Evolutionary conservation across 345 rosid genomes (phyloP).

Genomic region (Pistacia vera): DNA sequence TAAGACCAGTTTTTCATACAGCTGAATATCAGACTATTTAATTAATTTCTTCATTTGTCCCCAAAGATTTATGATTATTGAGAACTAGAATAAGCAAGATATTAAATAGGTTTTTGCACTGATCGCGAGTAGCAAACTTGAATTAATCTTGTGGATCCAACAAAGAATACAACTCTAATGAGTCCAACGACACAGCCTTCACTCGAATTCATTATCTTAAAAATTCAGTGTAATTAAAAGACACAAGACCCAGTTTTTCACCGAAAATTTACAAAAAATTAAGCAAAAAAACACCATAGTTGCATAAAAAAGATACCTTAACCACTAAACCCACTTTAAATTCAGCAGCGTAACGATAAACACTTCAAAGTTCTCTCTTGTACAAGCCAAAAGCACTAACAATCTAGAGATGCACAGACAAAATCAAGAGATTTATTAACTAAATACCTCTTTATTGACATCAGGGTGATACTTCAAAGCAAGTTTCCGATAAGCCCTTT

Average conservation of each 20-base stretch:
- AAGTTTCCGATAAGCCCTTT: conserved; percentile 94
- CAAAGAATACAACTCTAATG: not conserved
- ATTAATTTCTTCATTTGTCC: not conserved
- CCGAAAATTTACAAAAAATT: not conserved
- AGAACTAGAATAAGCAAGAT: not conserved
- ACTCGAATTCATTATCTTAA: conserved; percentile 11
- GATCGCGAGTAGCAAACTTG: not conserved
- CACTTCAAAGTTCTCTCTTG: not conserved
- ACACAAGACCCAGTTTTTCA: not conserved
- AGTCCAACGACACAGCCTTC: not conserved
- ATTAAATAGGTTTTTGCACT: not conserved
- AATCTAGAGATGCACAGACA: no score
- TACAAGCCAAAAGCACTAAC: not conserved
- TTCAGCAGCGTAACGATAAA: not conserved
- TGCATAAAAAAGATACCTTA: not conserved
- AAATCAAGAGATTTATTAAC: not conserved
- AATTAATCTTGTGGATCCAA: not conserved
- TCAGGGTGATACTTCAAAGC: conserved; percentile 96
- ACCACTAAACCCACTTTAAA: not conserved
- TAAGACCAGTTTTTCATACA: not conserved
- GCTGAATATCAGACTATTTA: not conserved
- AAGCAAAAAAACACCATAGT: not conserved
- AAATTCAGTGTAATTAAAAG: no score
- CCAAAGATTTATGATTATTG: not conserved
- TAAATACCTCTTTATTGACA: conserved; percentile 81